Evolutionary conservation across 495 filamentous ascomycete genomes (phyloP).

Genomic region (Penicillium pancosmium): DNA sequence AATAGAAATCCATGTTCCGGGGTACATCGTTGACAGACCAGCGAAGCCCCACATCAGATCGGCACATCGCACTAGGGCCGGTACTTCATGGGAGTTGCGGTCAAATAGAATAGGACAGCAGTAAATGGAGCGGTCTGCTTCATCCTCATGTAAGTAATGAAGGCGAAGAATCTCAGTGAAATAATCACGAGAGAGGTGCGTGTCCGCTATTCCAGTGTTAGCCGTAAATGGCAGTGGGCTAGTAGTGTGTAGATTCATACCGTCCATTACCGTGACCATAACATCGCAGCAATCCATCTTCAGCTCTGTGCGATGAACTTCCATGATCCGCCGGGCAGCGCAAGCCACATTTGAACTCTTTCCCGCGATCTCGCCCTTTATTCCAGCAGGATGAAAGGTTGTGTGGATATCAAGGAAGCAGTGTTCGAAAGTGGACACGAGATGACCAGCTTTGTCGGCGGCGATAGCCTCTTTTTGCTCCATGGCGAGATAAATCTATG

Average conservation of each 20-base stretch:
- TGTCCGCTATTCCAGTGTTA: constrained; percentile 55
- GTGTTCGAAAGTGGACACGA: constrained; percentile 57
- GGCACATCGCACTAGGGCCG: constrained; percentile 66
- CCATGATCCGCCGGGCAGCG: constrained; percentile 62
- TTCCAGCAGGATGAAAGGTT: constrained; percentile 62
- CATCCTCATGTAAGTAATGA: constrained; percentile 56
- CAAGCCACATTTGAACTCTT: constrained; percentile 72
- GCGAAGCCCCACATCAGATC: constrained; percentile 69
- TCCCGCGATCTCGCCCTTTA: constrained; percentile 64
- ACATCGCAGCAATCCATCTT: constrained; percentile 55
- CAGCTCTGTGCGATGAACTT: constrained; percentile 48
- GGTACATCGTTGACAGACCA: constrained; percentile 66
- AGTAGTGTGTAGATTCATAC: constrained; percentile 40
- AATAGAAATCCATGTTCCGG: constrained; percentile 59
- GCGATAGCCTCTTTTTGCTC: constrained; percentile 60
- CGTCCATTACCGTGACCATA: constrained; percentile 70
- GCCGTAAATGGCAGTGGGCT: constrained; percentile 4
- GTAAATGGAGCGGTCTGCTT: constrained; percentile 61
- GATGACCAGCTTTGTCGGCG: constrained; percentile 53
- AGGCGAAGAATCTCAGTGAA: constrained; percentile 62
- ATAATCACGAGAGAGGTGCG: constrained; percentile 66
- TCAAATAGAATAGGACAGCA: constrained; percentile 72
- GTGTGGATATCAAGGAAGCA: constrained; percentile 62
- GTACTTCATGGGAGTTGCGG: constrained; percentile 67
- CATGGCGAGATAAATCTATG: constrained; percentile 71